phyloP scores from a whole-genome alignment of 2,329 filamentous ascomycete genomes.

The Stemphylium beticola region DNA sequence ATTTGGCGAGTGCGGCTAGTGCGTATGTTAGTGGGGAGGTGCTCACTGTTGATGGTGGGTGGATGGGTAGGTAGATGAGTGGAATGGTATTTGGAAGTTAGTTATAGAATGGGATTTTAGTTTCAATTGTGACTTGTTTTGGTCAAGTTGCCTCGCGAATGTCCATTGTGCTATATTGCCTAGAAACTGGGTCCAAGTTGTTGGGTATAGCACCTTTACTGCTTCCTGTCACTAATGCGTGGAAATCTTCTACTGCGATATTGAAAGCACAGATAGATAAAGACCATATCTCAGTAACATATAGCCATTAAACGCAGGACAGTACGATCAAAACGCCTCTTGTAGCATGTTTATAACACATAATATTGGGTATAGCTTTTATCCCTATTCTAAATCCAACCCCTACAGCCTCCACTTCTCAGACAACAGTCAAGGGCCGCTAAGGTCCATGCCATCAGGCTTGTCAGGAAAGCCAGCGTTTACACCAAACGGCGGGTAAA shows the following conservation, averaged over 20 bases:
- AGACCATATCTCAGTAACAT: too few relatives aligned
- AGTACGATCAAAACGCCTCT: too few relatives aligned
- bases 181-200: too few relatives aligned
- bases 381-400: conserved; percentile 3
- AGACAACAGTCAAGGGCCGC: conserved; percentile 33
- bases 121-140: not conserved
- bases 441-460: conserved; percentile 46
- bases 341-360: not conserved
- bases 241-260: too few relatives aligned
- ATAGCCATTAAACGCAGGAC: too few relatives aligned
- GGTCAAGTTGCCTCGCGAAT: not conserved
- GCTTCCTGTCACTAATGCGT: too few relatives aligned
- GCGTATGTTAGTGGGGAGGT: conserved; percentile 83
- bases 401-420: conserved; percentile 13
- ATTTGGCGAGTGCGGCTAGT: conserved; percentile 76
- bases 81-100: not conserved
- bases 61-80: conserved; percentile 77
- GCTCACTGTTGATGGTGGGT: conserved; percentile 85
- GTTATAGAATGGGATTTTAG: not conserved
- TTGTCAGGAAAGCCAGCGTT: conserved; percentile 59
- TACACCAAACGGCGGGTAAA: conserved; percentile 58
- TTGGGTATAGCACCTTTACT: too few relatives aligned
- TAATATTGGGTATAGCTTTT: conserved; percentile 20
- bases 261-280: too few relatives aligned
- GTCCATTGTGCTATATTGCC: too few relatives aligned